Conservation (phyloP, 305 asterid genomes). For the Fraxinus floribunda region DNA sequence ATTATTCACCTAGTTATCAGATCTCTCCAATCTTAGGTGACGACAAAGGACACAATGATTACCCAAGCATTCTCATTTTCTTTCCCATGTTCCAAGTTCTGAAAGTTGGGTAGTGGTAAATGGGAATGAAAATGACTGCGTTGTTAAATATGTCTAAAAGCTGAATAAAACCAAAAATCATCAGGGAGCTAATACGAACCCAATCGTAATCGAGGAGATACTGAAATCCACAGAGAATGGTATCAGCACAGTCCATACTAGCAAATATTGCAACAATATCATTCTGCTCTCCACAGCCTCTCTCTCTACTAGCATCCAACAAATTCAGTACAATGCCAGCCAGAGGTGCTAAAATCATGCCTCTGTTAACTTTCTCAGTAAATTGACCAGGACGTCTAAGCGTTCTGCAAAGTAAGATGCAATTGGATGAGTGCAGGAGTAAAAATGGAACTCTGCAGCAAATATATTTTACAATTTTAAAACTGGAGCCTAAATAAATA, state of each 20-base stretch:
- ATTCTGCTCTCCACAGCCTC: constrained; percentile 39
- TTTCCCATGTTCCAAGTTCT: background rate
- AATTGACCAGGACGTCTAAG: constrained; percentile 76
- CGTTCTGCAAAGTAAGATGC: constrained; percentile 42
- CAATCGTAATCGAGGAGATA: constrained; percentile 76
- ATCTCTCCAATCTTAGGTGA: background rate
- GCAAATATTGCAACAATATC: constrained; percentile 72
- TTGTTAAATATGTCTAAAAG: background rate
- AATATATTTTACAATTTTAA: background rate
- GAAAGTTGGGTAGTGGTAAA: background rate
- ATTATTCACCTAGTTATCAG: background rate
- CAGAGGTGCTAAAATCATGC: constrained; percentile 90
- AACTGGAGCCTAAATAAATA: background rate
- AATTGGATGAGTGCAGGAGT: constrained; percentile 13
- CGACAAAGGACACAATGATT: background rate
- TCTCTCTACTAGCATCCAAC: constrained; percentile 55
- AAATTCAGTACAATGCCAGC: constrained; percentile 86
- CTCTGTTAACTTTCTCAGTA: constrained; percentile 68
- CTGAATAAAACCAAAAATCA: background rate
- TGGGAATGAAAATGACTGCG: background rate
- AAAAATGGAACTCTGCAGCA: constrained; percentile 4
- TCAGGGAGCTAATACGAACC: constrained; percentile 47
- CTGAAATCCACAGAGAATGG: constrained; percentile 68
- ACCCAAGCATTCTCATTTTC: background rate
- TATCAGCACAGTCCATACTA: constrained; percentile 83